These are phyloP conservation scores for Kwoniella botswanensis DNA, from an alignment of 768 basidiomycete species.

Conservation along the genomic window DNA sequence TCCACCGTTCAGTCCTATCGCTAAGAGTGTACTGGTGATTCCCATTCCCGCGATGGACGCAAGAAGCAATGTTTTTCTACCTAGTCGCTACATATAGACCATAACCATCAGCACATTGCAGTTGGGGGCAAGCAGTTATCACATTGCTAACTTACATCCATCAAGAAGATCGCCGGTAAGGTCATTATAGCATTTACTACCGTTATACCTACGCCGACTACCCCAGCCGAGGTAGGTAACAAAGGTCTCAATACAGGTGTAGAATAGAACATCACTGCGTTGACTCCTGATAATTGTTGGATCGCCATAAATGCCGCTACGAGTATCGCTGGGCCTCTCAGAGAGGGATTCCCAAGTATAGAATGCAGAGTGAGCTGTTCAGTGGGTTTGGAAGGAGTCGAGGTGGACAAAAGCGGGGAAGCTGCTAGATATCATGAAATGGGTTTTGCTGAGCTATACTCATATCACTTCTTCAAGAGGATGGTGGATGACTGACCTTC, in stretches of 20 bases:
- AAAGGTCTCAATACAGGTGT: slow-evolving; percentile 62
- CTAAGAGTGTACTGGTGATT: slow-evolving; percentile 69
- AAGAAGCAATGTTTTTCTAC: slow-evolving; percentile 72
- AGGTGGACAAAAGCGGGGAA: slow-evolving; percentile 27
- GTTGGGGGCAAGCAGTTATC: not conserved
- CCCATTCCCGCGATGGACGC: slow-evolving; percentile 72
- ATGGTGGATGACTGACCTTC: slow-evolving; percentile 18
- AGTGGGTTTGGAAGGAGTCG: not conserved
- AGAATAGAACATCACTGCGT: slow-evolving; percentile 58
- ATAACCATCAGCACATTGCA: not conserved
- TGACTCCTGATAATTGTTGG: slow-evolving; percentile 55
- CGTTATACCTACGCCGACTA: slow-evolving; percentile 82
- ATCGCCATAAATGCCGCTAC: slow-evolving; percentile 44
- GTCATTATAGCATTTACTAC: slow-evolving; percentile 75
- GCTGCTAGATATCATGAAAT: slow-evolving; percentile 21
- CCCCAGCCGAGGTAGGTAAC: slow-evolving; percentile 76
- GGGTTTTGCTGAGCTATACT: no score
- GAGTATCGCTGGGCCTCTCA: slow-evolving; percentile 51
- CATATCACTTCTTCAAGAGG: no score
- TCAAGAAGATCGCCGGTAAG: slow-evolving; percentile 82
- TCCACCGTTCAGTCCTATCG: slow-evolving; percentile 71
- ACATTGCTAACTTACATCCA: slow-evolving; percentile 66
- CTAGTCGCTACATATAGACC: slow-evolving; percentile 65
- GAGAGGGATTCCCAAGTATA: slow-evolving; percentile 52
- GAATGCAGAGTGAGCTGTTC: slow-evolving; percentile 45